Conservation (phyloP, 1,139 yeast genomes). For the Pichia sp. region DNA sequence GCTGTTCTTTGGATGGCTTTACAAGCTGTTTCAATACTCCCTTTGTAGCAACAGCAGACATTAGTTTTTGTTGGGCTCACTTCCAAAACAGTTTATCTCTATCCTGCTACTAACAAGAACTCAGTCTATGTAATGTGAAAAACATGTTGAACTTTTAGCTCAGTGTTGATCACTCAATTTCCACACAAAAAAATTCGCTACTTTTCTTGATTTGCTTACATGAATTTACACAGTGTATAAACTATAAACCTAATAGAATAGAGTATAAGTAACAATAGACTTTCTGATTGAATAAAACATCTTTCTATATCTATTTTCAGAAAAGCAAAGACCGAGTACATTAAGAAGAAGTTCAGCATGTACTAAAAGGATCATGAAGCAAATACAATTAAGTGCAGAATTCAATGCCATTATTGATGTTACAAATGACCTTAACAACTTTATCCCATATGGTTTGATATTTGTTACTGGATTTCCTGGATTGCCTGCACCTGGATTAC, state of each 20-base stretch:
- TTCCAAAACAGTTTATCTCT: background rate
- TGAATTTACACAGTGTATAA: too few relatives aligned
- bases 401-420: conserved; percentile 8
- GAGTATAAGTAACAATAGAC: too few relatives aligned
- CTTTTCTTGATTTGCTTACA: too few relatives aligned
- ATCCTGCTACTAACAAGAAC: too few relatives aligned
- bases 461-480: conserved; percentile 31
- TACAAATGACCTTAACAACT: conserved; percentile 37
- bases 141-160: too few relatives aligned
- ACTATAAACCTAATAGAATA: too few relatives aligned
- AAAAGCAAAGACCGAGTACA: background rate
- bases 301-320: too few relatives aligned
- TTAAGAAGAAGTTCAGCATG: background rate
- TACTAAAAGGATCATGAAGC: background rate
- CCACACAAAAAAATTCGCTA: too few relatives aligned
- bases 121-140: background rate
- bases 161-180: too few relatives aligned
- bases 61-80: background rate
- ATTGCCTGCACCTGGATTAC: conserved; percentile 30
- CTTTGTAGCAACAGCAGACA: conserved; percentile 12
- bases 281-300: too few relatives aligned
- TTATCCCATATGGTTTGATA: conserved; percentile 45
- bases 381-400: background rate
- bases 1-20: conserved; percentile 30
- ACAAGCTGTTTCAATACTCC: conserved; percentile 3